Evolutionary conservation across 75 land plant genomes (phyloP).

Genomic region (Cunninghamia lanceolata): DNA sequence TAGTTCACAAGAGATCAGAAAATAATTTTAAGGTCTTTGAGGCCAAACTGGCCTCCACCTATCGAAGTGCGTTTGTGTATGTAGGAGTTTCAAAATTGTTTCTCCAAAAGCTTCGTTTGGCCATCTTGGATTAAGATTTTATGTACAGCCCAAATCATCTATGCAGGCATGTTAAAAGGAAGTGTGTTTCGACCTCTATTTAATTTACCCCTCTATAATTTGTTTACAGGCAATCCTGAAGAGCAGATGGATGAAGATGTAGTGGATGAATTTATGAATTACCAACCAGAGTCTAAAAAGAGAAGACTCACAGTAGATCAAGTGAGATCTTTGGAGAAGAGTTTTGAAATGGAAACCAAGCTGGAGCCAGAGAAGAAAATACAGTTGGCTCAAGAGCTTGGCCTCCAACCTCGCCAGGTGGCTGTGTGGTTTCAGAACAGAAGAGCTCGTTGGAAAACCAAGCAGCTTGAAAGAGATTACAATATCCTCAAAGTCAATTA

Average conservation of each 20-base stretch:
- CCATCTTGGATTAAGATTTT: neutral
- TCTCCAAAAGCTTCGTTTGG: neutral
- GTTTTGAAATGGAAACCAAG: conserved; percentile 20
- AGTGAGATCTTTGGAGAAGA: conserved; percentile 18
- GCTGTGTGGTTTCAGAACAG: conserved; percentile 24
- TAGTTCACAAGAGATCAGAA: neutral
- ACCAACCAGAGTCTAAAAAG: conserved; percentile 15
- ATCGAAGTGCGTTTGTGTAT: neutral
- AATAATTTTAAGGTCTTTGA: too few species aligned
- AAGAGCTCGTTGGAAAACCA: conserved; percentile 20
- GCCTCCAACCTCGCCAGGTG: conserved; percentile 18
- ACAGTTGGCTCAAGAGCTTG: conserved; percentile 20
- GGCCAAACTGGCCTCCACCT: too few species aligned
- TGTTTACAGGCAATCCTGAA: conserved; percentile 8
- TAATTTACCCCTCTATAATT: neutral
- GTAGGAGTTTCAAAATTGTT: too few species aligned
- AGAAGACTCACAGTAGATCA: conserved; percentile 15
- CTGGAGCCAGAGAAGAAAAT: conserved; percentile 15
- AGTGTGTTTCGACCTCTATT: neutral
- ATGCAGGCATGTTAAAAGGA: neutral
- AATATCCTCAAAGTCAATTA: conserved; percentile 8
- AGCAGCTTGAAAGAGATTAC: conserved; percentile 20
- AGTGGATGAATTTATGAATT: neutral
- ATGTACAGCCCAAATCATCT: neutral
- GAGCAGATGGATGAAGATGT: conserved; percentile 4